Percentiles rank a stretch among this genome's conserved stretches.
These are phyloP conservation scores for Phytophthora tentaculata DNA, from an alignment of 352 stramenopile species.

Conservation along the genomic window DNA sequence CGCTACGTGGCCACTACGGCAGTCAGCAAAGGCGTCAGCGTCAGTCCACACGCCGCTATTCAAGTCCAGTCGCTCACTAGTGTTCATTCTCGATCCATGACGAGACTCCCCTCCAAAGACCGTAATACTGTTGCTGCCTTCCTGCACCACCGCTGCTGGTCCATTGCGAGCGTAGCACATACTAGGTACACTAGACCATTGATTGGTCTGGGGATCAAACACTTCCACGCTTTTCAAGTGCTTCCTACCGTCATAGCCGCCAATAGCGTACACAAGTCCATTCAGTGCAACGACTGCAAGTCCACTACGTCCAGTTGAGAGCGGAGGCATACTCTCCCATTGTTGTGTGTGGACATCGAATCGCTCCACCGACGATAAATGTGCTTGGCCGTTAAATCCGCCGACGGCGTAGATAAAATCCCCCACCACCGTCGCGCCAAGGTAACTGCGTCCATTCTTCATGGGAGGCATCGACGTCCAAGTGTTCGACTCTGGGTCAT, in stretches of 20 bases:
- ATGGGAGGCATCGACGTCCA: slow-evolving; percentile 66
- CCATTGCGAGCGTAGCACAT: slow-evolving; percentile 77
- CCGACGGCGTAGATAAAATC: slow-evolving; percentile 70
- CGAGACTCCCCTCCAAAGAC: slow-evolving; percentile 75
- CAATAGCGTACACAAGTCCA: slow-evolving; percentile 65
- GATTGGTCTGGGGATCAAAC: slow-evolving; percentile 53
- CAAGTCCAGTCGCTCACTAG: slow-evolving; percentile 61
- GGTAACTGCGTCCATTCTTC: slow-evolving; percentile 64
- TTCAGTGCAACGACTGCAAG: slow-evolving; percentile 58
- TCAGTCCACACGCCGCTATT: slow-evolving; percentile 52
- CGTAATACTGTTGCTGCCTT: slow-evolving; percentile 56
- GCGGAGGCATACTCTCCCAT: slow-evolving; percentile 62
- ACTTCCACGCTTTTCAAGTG: slow-evolving; percentile 75
- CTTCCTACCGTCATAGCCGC: slow-evolving; percentile 68
- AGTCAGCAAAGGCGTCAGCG: slow-evolving; percentile 63
- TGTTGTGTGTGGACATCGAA: slow-evolving; percentile 50
- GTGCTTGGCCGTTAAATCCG: slow-evolving; percentile 73
- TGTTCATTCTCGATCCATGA: slow-evolving; percentile 70
- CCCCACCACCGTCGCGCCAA: slow-evolving; percentile 53
- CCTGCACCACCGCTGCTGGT: slow-evolving; percentile 54
- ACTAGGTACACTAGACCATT: slow-evolving; percentile 49
- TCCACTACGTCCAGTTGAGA: slow-evolving; percentile 63
- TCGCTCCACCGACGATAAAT: slow-evolving; percentile 62
- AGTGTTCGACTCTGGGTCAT: slow-evolving; percentile 54
- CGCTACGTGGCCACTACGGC: slow-evolving; percentile 67